A percentile compares a stretch with the other conserved stretches of the same genome.
phyloP scores from a whole-genome alignment of 306 rosid species.

The Cicer arietinum region DNA sequence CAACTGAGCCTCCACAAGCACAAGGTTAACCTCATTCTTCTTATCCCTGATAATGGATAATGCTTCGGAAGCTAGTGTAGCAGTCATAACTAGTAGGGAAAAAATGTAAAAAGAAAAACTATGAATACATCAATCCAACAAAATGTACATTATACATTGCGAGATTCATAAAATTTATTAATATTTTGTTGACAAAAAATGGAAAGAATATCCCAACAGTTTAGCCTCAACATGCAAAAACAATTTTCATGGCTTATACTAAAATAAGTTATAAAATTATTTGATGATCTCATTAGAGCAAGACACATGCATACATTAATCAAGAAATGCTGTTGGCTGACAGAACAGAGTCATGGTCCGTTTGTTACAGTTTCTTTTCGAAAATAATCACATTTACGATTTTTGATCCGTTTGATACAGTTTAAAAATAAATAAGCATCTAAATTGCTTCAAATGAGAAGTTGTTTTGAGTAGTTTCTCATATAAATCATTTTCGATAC shows the following conservation, averaged over 20 bases:
- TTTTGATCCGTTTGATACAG: too few relatives aligned
- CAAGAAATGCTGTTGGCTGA: slow-evolving; percentile 14
- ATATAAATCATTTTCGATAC: too few relatives aligned
- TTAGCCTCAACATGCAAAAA: slow-evolving; percentile 8
- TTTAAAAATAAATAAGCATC: too few relatives aligned
- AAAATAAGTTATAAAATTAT: slow-evolving; percentile 17
- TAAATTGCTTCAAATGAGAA: too few relatives aligned
- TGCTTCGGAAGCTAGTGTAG: slow-evolving; percentile 51
- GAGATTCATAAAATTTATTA: not conserved
- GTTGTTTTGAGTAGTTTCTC: too few relatives aligned
- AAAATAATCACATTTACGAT: too few relatives aligned
- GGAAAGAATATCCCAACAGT: slow-evolving; percentile 1
- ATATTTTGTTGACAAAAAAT: not conserved
- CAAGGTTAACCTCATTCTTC: slow-evolving; percentile 46
- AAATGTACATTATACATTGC: slow-evolving; percentile 5
- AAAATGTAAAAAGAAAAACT: not conserved
- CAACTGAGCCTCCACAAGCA: slow-evolving; percentile 50
- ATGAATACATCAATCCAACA: slow-evolving; percentile 14
- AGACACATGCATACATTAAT: not conserved
- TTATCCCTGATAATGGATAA: slow-evolving; percentile 38
- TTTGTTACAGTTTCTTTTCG: too few relatives aligned
- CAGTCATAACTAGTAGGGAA: slow-evolving; percentile 50
- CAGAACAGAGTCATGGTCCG: not conserved
- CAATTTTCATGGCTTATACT: not conserved
- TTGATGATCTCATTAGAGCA: not conserved